Base-by-base conservation (phyloP, 805 yeast genomes). In the Candida maris region DNA sequence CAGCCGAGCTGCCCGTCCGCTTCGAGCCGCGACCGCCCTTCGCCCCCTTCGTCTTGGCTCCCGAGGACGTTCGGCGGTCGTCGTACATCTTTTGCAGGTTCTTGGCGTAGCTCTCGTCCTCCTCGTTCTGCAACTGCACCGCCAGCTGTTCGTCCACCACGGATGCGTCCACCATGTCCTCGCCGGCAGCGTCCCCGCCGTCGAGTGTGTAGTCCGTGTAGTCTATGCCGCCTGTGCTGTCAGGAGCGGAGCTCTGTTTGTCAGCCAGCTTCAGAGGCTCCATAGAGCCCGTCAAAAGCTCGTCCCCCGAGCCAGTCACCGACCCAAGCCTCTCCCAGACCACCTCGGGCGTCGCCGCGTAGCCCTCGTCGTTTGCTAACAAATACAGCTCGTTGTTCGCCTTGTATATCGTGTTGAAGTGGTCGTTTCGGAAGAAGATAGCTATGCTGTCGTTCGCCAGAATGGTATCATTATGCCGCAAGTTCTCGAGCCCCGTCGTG, bases 361-460 rank as follows among this genome's bases (percentile, higher is more conserved):
- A 82, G 3, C 93, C 87, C 12, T 70, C 64, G 54, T 93, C 96
- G 1, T 93, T 85, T 3, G 85, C 81, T 19, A 91, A 65, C 4
- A 75, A 59, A 52, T 75, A 87, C 21, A 91, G 64, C 19, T 67
- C 67, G 27, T 60, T 62, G 13, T 56, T 59, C 16, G 57, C 56
- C 51, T 79, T 80, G 48, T 68, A 73, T 8, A 89, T 55, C 0
- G 96, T 86, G 45, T 74, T 74, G 60, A 85, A 91, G 57, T 88
- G 96, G 57, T 93, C 89, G 59, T 93, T 91, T 52, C 97, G 71
- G 65, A 89, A 93, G 43, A 91, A 73, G 0, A 91, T 77, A 1
- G 80, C 75, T 37, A 80, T 68, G 5, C 79, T 71, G 27, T 79
- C 79, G 12, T 71, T 68, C 1, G 59, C 53, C 19, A 85, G 54